These are phyloP conservation scores for Puccinia novopanici DNA, from an alignment of 1,284 basidiomycete species.

Conservation along the genomic window DNA sequence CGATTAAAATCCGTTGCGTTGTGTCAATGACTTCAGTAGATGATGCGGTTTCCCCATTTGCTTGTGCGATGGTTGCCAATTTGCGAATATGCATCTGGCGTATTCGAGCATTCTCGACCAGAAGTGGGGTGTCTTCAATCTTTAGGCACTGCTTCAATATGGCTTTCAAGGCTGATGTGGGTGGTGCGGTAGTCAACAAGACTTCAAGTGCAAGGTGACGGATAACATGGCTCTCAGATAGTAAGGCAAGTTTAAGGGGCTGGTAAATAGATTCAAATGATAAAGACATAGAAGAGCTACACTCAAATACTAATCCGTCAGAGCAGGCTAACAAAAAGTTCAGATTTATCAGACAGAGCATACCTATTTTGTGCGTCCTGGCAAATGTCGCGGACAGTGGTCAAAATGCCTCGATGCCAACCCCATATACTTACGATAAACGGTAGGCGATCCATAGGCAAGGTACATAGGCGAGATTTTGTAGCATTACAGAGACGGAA, in stretches of 20 bases:
- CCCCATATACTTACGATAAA: conserved; percentile 44
- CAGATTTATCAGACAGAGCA: neutral
- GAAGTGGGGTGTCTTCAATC: conserved; percentile 55
- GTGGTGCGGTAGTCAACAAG: conserved; percentile 55
- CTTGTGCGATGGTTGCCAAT: conserved; percentile 55
- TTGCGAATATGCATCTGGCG: conserved; percentile 70
- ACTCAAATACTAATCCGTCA: conserved; percentile 1
- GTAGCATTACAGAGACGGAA: neutral
- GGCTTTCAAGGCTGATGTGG: conserved; percentile 36
- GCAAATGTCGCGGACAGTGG: conserved; percentile 22
- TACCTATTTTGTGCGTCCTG: conserved; percentile 25
- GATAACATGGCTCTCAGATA: conserved; percentile 62
- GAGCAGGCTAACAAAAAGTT: neutral
- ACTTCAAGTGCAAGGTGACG: conserved; percentile 60
- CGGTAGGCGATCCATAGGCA: conserved; percentile 21
- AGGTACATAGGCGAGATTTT: neutral
- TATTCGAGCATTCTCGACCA: conserved; percentile 75
- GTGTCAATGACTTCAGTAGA: conserved; percentile 52
- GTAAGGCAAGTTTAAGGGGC: conserved; percentile 53
- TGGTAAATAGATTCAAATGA: conserved; percentile 45
- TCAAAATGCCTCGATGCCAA: conserved; percentile 47
- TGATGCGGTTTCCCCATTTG: conserved; percentile 52
- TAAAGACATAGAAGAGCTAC: conserved; percentile 3
- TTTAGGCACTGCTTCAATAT: conserved; percentile 54
- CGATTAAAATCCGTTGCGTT: conserved; percentile 60